A percentile compares a stretch with the other conserved stretches of the same genome.
phyloP scores from a whole-genome alignment of 345 rosid species.

The Melaleuca quinquenervia region DNA sequence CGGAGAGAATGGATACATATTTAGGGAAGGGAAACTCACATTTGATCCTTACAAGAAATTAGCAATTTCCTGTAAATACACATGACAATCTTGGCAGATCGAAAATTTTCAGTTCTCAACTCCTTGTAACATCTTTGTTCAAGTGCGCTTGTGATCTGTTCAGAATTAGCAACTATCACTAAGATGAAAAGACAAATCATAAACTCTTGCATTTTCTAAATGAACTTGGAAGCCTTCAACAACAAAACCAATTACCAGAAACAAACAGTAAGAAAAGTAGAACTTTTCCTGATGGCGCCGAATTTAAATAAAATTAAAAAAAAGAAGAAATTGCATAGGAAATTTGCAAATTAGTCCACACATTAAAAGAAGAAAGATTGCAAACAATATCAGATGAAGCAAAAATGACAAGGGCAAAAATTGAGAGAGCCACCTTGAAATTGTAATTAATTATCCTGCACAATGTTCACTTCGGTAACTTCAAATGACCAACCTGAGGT shows the following conservation, averaged over 20 bases:
- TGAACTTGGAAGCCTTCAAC: neutral
- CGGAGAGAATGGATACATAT: neutral
- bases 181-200: neutral
- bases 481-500: neutral
- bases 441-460: neutral
- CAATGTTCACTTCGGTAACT: neutral
- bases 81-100: slow-evolving; percentile 67
- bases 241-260: neutral
- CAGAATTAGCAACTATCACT: slow-evolving; percentile 1
- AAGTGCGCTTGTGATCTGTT: slow-evolving; percentile 70
- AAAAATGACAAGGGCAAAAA: neutral
- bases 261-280: neutral
- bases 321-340: neutral
- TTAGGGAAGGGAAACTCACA: slow-evolving; percentile 42
- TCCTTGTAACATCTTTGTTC: slow-evolving; percentile 99
- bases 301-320: neutral
- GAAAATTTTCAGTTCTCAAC: slow-evolving; percentile 78
- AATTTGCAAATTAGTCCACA: neutral
- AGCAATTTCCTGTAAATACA: slow-evolving; percentile 79
- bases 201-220: neutral
- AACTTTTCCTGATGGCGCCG: neutral
- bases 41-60: slow-evolving; percentile 84
- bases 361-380: neutral
- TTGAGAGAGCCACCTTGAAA: neutral
- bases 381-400: neutral